Conservation (phyloP, 768 basidiomycete species). For the Hysterangium stoloniferum region DNA sequence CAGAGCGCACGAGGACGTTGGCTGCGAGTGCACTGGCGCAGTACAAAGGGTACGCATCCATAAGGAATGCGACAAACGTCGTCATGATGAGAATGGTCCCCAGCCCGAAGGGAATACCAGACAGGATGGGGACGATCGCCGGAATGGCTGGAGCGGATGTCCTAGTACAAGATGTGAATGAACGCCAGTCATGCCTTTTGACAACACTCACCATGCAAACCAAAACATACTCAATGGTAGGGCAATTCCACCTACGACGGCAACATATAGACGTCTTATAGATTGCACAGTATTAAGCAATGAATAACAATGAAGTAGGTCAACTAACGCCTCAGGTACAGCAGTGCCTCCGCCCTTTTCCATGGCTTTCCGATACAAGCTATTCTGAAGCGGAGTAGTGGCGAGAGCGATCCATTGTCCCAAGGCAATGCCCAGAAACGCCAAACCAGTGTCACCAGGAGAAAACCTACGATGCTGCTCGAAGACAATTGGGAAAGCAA, state of each 20-base stretch:
- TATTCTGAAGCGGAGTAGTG: constrained; percentile 47
- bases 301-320: no score
- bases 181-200: constrained; percentile 8
- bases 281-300: neutral
- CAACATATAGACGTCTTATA: constrained; percentile 48
- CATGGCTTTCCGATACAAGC: constrained; percentile 44
- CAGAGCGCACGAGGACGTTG: constrained; percentile 57
- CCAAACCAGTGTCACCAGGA: constrained; percentile 47
- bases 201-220: constrained; percentile 50
- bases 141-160: constrained; percentile 44
- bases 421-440: constrained; percentile 57
- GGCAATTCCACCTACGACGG: constrained; percentile 44
- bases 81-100: constrained; percentile 60
- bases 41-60: constrained; percentile 63
- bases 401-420: constrained; percentile 45
- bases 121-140: constrained; percentile 62
- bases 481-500: constrained; percentile 54
- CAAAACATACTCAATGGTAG: constrained; percentile 55
- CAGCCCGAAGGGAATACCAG: constrained; percentile 58
- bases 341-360: constrained; percentile 41
- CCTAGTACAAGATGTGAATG: constrained; percentile 25
- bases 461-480: constrained; percentile 45
- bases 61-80: constrained; percentile 59
- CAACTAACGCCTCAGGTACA: constrained; percentile 51
- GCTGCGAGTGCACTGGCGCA: constrained; percentile 62